A percentile compares a stretch with the other conserved stretches of the same genome.
Conservation (phyloP, 2,329 filamentous ascomycete genomes). For the Trichoderma gracile region DNA sequence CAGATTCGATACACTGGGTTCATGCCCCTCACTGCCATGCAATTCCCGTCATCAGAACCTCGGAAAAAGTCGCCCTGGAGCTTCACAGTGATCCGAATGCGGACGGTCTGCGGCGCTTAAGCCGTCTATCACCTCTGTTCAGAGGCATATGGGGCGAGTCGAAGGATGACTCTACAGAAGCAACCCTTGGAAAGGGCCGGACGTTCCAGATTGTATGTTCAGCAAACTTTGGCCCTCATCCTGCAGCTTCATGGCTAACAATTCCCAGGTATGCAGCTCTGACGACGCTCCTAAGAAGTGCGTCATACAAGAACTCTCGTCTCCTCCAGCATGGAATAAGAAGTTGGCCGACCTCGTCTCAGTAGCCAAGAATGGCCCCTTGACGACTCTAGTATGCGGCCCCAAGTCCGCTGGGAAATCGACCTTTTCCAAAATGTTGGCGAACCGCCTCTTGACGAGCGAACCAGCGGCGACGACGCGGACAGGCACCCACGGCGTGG, state of each 20-base stretch:
- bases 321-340: conserved; percentile 62
- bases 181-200: conserved; percentile 27
- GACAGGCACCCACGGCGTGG: conserved; percentile 41
- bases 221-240: neutral
- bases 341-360: conserved; percentile 50
- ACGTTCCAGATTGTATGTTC: conserved; percentile 54
- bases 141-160: conserved; percentile 63
- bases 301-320: conserved; percentile 55
- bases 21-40: conserved; percentile 70
- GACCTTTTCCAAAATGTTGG: conserved; percentile 66
- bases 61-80: conserved; percentile 53
- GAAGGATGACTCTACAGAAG: conserved; percentile 25
- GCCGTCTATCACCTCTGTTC: conserved; percentile 65
- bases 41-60: conserved; percentile 63
- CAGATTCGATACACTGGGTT: conserved; percentile 54
- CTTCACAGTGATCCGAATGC: conserved; percentile 56
- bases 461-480: conserved; percentile 20
- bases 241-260: conserved; percentile 30
- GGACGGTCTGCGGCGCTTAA: conserved; percentile 54
- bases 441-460: conserved; percentile 65
- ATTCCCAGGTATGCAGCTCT: conserved; percentile 53
- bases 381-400: conserved; percentile 62
- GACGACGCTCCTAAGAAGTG: conserved; percentile 53
- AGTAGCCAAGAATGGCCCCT: conserved; percentile 39
- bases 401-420: conserved; percentile 76